Conservation (phyloP, 2,329 filamentous ascomycete species). For the Neopestalotiopsis sp. region DNA sequence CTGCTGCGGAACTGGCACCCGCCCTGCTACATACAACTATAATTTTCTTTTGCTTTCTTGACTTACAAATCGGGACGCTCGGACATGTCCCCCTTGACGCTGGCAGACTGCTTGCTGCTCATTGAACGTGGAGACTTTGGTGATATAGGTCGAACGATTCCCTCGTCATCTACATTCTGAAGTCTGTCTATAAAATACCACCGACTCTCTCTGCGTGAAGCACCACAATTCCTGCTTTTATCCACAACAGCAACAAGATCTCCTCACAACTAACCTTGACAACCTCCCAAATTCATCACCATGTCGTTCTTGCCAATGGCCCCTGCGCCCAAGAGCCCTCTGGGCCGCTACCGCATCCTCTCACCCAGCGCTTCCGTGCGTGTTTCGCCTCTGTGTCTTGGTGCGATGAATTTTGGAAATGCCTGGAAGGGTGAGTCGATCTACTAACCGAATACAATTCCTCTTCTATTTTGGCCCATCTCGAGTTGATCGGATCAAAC, state of each 20-base stretch:
- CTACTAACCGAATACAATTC: background rate
- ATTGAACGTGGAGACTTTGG: background rate
- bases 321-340: conserved; percentile 60
- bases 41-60: background rate
- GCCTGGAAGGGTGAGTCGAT: conserved; percentile 46
- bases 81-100: background rate
- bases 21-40: background rate
- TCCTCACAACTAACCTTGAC: background rate
- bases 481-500: background rate
- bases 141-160: conserved; percentile 1
- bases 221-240: no score
- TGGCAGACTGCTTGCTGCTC: background rate
- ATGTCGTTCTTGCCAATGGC: conserved; percentile 32
- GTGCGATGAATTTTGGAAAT: conserved; percentile 63
- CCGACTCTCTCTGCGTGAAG: no score
- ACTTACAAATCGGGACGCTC: background rate
- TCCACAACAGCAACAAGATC: background rate
- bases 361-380: conserved; percentile 69
- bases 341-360: conserved; percentile 70
- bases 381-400: conserved; percentile 72
- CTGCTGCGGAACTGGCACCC: background rate
- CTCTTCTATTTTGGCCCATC: background rate
- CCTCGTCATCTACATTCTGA: no score
- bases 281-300: background rate
- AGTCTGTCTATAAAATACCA: background rate